Base-by-base conservation (phyloP, 2,329 filamentous ascomycete genomes). In the Thermochaetoides dissita region DNA sequence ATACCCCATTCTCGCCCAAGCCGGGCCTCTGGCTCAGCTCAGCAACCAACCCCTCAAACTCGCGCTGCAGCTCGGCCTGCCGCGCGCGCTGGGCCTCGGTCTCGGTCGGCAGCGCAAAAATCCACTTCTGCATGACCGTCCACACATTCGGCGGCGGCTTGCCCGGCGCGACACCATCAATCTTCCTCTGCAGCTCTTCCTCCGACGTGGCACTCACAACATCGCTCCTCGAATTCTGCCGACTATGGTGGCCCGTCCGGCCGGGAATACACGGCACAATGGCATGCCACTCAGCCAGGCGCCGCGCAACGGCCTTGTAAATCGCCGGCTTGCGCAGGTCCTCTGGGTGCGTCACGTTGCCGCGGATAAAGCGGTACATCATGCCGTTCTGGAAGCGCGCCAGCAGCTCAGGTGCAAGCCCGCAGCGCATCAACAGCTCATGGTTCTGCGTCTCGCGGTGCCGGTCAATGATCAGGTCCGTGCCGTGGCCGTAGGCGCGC, bases 81-180 rank as follows among this genome's bases (percentile, higher is more conserved):
- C 84, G 76, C 51, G 72, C 62, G 46, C 72, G 72, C 59, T 94
- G 76, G 42, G 74, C 69, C 31, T 80, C 74, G 6, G 81, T 91
- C 43, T 71, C 69, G 40, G 71, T 76, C 9, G 91, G 88, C 48
- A 98, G 69, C 34, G 85, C 89, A 52, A 81, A 67, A 44, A 95
- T 86, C 91, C 91, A 98, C 64, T 88, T 93, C 60, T 94, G 86
- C 73, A 95, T 83, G 31, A 93, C 87, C 6, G 84, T 86, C 91
- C 91, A 98, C 43, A 94, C 66, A 59, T 93, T 95, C 11, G 87
- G 84, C n/a, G 76, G 69, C 6, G 79, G 79, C 56, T 81, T 85
- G 46, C 76, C 76, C 37, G 76, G 76, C 17, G 76, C 76, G 36
- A 73, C 66, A 46, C 63, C 62, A 48, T 68, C 63, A 45, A 72